Percentiles rank a stretch among this genome's conserved stretches.
Conservation (phyloP, 495 filamentous ascomycete genomes). For the Gamarada debralockiae region DNA sequence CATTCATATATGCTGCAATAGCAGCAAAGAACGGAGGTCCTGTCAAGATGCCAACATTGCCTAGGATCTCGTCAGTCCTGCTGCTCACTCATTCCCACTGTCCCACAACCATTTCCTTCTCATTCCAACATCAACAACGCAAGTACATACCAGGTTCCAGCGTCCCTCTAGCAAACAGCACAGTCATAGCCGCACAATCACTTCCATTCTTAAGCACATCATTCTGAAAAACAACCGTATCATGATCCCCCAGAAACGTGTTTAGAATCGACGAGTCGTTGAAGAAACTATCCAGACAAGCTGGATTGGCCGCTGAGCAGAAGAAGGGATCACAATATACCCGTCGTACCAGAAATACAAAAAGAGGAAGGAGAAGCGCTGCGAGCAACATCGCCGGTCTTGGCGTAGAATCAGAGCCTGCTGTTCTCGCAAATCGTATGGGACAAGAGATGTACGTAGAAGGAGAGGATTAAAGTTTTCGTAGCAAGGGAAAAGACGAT, state of each 20-base stretch:
- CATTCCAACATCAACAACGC: no score
- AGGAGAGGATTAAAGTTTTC: neutral
- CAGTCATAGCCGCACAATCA: constrained; percentile 32
- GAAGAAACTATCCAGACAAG: constrained; percentile 11
- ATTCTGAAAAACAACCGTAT: constrained; percentile 19
- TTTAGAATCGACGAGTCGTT: constrained; percentile 4
- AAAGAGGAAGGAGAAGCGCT: neutral
- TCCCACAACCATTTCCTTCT: no score
- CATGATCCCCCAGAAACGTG: constrained; percentile 11
- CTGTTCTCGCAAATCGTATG: neutral
- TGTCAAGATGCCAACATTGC: constrained; percentile 22
- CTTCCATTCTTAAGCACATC: constrained; percentile 8
- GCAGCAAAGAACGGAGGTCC: constrained; percentile 21
- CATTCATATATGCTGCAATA: constrained; percentile 14
- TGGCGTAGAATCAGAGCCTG: neutral
- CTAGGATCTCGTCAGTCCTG: constrained; percentile 6
- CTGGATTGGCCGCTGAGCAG: neutral
- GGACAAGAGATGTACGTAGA: neutral
- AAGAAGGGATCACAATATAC: neutral
- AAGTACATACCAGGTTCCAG: constrained; percentile 30
- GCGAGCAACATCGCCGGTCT: neutral
- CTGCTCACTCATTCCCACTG: no score
- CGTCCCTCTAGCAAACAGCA: constrained; percentile 40
- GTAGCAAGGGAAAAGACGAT: neutral
- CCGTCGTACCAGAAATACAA: neutral